Percentiles rank a stretch among this genome's conserved stretches.
These are phyloP conservation scores for Hemisphaericaspora subhashii DNA, from an alignment of 1,139 yeast genomes.

Conservation along the genomic window DNA sequence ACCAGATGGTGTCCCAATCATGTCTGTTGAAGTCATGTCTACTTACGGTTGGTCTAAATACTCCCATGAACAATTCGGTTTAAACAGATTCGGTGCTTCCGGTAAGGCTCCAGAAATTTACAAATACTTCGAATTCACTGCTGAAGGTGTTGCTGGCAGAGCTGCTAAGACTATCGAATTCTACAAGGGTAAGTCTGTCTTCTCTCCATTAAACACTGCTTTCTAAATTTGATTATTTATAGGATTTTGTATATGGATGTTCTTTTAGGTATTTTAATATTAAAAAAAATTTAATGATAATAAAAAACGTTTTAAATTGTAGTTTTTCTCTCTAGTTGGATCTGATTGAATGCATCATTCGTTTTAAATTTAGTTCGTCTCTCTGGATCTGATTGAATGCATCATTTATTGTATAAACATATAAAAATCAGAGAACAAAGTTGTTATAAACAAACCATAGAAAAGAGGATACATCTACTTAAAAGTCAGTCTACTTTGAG, in stretches of 20 bases:
- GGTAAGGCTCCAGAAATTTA: conserved; percentile 86
- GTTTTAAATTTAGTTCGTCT: too few species aligned
- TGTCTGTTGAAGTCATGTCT: conserved; percentile 93
- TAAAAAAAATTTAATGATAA: conserved; percentile 2
- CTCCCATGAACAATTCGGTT: conserved; percentile 96
- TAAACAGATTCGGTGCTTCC: conserved; percentile 96
- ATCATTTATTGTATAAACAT: too few species aligned
- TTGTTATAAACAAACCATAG: too few species aligned
- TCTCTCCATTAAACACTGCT: conserved; percentile 81
- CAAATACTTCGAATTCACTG: conserved; percentile 86
- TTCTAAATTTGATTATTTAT: conserved; percentile 37
- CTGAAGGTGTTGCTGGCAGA: conserved; percentile 89
- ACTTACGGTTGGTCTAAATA: conserved; percentile 94
- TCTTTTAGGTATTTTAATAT: conserved; percentile 3
- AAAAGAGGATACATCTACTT: background rate
- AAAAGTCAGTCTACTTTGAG: conserved; percentile 13
- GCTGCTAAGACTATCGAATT: conserved; percentile 77
- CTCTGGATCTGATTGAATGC: too few species aligned
- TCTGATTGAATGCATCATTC: too few species aligned
- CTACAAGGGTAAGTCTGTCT: conserved; percentile 73
- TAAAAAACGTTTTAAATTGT: too few species aligned
- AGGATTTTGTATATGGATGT: background rate
- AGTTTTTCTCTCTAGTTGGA: too few species aligned
- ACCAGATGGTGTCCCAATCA: conserved; percentile 92
- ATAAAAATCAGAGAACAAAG: too few species aligned